Evolutionary conservation across 805 yeast genomes (phyloP).

Genomic region (Pichia heedii): DNA sequence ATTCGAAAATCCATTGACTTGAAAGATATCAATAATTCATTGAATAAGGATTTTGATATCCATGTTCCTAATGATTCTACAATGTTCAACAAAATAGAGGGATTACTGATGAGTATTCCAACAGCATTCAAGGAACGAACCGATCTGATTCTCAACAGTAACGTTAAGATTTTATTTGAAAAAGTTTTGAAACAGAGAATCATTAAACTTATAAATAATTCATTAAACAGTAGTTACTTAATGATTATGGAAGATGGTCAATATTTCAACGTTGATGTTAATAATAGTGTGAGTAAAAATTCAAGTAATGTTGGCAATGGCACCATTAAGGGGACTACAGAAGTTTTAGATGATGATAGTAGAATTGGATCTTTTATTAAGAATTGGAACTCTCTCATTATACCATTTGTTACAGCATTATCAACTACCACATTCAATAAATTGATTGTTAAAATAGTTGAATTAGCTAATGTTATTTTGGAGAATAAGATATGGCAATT

Average conservation of each 20-base stretch:
- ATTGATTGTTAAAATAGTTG: constrained; percentile 41
- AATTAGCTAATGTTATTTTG: constrained; percentile 43
- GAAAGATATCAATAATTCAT: constrained; percentile 11
- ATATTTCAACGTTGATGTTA: not conserved
- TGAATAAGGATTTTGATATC: constrained; percentile 14
- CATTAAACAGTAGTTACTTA: constrained; percentile 33
- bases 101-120: constrained; percentile 4
- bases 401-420: constrained; percentile 44
- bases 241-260: constrained; percentile 22
- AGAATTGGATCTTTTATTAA: constrained; percentile 36
- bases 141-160: constrained; percentile 30
- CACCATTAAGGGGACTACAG: not conserved
- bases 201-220: constrained; percentile 26
- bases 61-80: constrained; percentile 9
- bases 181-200: constrained; percentile 30
- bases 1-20: constrained; percentile 12
- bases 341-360: not conserved
- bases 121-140: constrained; percentile 8
- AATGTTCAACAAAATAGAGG: constrained; percentile 4
- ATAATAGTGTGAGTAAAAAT: not conserved
- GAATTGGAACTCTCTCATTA: constrained; percentile 56
- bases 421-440: constrained; percentile 37
- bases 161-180: constrained; percentile 32
- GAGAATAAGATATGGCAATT: constrained; percentile 63
- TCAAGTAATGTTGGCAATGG: not conserved